Base-by-base conservation (phyloP, 495 filamentous ascomycete species). In the Talaromyces thailandensis region DNA sequence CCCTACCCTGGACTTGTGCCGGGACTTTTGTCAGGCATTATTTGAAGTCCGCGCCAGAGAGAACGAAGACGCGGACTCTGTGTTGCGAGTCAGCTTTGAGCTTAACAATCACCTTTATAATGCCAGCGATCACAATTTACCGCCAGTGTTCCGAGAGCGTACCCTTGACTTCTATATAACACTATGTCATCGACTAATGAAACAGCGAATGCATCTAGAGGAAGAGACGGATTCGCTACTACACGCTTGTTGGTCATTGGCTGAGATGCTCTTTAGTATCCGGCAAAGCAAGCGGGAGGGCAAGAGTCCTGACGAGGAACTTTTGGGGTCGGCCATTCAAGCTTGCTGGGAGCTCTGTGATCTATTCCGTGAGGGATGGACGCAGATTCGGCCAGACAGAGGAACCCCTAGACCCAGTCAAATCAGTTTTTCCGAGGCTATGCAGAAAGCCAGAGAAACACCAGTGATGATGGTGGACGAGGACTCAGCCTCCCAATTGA, bases 271-370 rank as follows among this genome's bases (percentile, higher is more conserved):
- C 1, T 96, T 96, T 73, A 95, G 88, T 71, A 81, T 96, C 21
- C 88, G 92, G 4, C 92, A 96, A 67, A 93, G 86, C 71, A 88
- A 83, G 64, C 76, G 85, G 32, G 89, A 93, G 65, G 85, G 84
- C 43, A 91, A 86, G 67, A 71, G 75, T 0, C 77, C 89, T 0
- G 90, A 95, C 67, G 90, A 93, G 69, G 91, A 94, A 66, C 77
- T 96, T 6, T 80, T 96, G 6, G 87, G 89, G 16, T 93, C 89
- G 3, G 91, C 92, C 0, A 88, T 96, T 3, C 92, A 96, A 68
- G 89, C 92, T 6, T 96, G 92, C 73, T 96, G 92, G 92, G 92
- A 96, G 66, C 84, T 96, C 26, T 95, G 91, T 71, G 92, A 96
- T 75, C 86, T 96, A 55, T 96, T 96, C 76, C 82, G 92, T 35